Percentiles rank a stretch among this genome's conserved stretches.
These are phyloP conservation scores for Hortaea werneckii DNA, from an alignment of 2,329 filamentous ascomycete genomes.

Conservation along the genomic window DNA sequence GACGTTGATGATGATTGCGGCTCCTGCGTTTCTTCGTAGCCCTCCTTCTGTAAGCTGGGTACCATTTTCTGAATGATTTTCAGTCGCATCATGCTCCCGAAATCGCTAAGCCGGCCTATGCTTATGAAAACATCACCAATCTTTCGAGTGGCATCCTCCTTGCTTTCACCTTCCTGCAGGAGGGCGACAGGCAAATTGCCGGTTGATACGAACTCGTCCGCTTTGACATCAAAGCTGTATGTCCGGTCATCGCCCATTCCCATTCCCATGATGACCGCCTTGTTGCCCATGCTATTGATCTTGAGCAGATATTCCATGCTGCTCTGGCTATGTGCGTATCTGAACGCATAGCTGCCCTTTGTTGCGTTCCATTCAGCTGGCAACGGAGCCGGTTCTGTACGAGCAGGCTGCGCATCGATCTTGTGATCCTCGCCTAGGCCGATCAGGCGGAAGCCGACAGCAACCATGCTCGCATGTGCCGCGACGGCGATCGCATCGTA, in stretches of 20 bases:
- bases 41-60: conserved; percentile 65
- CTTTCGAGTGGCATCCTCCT: conserved; percentile 31
- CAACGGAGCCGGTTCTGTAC: conserved; percentile 49
- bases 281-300: conserved; percentile 69
- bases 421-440: conserved; percentile 77
- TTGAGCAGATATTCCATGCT: conserved; percentile 76
- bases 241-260: conserved; percentile 74
- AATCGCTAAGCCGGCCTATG: conserved; percentile 52
- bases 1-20: conserved; percentile 10
- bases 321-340: conserved; percentile 78
- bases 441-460: conserved; percentile 68
- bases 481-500: conserved; percentile 80
- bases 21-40: conserved; percentile 53
- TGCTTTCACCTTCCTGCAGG: conserved; percentile 7
- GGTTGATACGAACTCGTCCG: conserved; percentile 63
- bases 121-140: conserved; percentile 63
- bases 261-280: conserved; percentile 73
- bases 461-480: conserved; percentile 70
- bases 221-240: conserved; percentile 61
- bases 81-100: conserved; percentile 63
- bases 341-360: conserved; percentile 62
- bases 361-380: conserved; percentile 72
- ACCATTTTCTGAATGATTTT: conserved; percentile 77
- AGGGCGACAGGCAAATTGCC: conserved; percentile 45
- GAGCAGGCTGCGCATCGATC: conserved; percentile 32